Evolutionary conservation across 2,329 filamentous ascomycete genomes (phyloP).

Genomic region (Phaeosphaeria sp.): DNA sequence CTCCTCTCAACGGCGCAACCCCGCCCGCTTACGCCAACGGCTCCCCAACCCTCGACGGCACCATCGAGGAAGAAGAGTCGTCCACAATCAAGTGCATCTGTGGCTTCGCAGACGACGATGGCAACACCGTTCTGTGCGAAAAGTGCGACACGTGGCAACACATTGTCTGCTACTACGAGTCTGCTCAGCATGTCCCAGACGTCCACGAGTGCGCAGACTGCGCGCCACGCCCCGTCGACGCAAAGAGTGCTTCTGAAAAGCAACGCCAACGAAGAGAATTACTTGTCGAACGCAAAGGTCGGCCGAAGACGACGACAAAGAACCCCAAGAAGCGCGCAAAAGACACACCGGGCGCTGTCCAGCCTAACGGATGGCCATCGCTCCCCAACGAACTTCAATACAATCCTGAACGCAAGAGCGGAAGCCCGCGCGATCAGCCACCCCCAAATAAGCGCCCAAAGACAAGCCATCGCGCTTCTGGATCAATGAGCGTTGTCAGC

Average conservation of each 20-base stretch:
- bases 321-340: slow-evolving; percentile 88
- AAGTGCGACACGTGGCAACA: slow-evolving; percentile 98
- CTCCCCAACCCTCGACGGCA: slow-evolving; percentile 42
- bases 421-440: slow-evolving; percentile 60
- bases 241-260: slow-evolving; percentile 75
- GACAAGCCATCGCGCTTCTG: slow-evolving; percentile 78
- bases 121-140: slow-evolving; percentile 96
- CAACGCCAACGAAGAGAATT: slow-evolving; percentile 68
- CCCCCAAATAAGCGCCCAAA: slow-evolving; percentile 81
- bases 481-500: slow-evolving; percentile 74
- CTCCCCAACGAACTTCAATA: slow-evolving; percentile 63
- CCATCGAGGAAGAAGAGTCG: slow-evolving; percentile 73
- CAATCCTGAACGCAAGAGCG: slow-evolving; percentile 56
- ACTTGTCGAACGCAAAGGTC: slow-evolving; percentile 69
- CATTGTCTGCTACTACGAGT: slow-evolving; percentile 94
- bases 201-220: slow-evolving; percentile 91
- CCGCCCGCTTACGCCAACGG: slow-evolving; percentile 45
- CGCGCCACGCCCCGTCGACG: slow-evolving; percentile 77
- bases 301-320: slow-evolving; percentile 77
- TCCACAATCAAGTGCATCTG: slow-evolving; percentile 99
- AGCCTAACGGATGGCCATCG: slow-evolving; percentile 70
- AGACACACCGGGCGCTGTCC: slow-evolving; percentile 64
- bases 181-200: slow-evolving; percentile 71
- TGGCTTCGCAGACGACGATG: slow-evolving; percentile 91
- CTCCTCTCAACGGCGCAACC: slow-evolving; percentile 37